These are phyloP conservation scores for Hypoxylon sp. DNA, from an alignment of 2,329 filamentous ascomycete species.

Conservation along the genomic window DNA sequence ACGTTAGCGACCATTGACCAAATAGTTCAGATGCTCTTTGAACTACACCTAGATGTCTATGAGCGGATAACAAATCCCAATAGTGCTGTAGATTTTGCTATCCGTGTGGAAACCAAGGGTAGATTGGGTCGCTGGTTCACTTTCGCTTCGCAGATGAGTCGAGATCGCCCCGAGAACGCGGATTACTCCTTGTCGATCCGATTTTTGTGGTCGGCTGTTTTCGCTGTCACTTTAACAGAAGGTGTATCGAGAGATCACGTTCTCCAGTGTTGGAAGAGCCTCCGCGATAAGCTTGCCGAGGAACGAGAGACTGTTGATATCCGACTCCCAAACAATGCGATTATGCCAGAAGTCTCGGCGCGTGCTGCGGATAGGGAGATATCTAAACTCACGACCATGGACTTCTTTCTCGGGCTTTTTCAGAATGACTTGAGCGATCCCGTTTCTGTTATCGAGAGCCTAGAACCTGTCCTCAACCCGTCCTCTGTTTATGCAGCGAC, in stretches of 20 bases:
- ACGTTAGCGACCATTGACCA: constrained; percentile 57
- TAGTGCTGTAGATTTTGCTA: constrained; percentile 66
- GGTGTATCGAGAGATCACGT: constrained; percentile 70
- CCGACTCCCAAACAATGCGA: constrained; percentile 83
- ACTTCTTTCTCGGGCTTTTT: constrained; percentile 94
- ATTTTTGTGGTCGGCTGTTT: constrained; percentile 71
- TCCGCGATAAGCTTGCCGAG: constrained; percentile 66
- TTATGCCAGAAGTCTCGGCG: constrained; percentile 89
- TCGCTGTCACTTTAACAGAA: constrained; percentile 66
- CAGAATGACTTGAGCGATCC: constrained; percentile 86
- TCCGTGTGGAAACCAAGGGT: constrained; percentile 64
- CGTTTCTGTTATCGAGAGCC: constrained; percentile 86
- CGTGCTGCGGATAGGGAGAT: constrained; percentile 91
- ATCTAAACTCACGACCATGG: constrained; percentile 92
- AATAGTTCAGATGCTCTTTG: constrained; percentile 71
- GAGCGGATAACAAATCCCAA: constrained; percentile 71
- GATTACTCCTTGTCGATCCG: constrained; percentile 63
- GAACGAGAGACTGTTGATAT: constrained; percentile 62
- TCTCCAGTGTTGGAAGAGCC: constrained; percentile 70
- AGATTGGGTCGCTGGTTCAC: constrained; percentile 68
- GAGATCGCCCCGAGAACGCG: constrained; percentile 53
- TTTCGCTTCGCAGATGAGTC: constrained; percentile 63
- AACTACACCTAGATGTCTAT: constrained; percentile 73
- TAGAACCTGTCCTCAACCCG: constrained; percentile 92
- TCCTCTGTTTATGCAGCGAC: constrained; percentile 64